phyloP scores from a whole-genome alignment of 2,329 filamentous ascomycete genomes.

The Magnaporthiopsis incrustans region DNA sequence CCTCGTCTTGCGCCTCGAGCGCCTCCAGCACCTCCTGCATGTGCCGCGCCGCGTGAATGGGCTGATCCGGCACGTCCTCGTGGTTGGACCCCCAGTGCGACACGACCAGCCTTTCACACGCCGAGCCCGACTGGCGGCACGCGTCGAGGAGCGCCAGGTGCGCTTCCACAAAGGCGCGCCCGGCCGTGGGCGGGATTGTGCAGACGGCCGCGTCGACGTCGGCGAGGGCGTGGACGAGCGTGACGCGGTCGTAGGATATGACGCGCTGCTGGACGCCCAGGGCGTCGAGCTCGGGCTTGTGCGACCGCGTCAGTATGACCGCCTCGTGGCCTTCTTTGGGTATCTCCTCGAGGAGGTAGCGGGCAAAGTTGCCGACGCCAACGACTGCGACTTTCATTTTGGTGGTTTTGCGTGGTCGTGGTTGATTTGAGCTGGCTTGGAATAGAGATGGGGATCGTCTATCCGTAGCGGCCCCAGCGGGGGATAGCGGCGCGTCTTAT shows the following conservation, averaged over 20 bases:
- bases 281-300: constrained; percentile 7
- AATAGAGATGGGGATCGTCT: too few relatives aligned
- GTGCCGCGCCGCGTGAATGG: neutral
- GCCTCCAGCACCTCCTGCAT: constrained; percentile 2
- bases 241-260: too few relatives aligned
- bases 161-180: too few relatives aligned
- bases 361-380: constrained; percentile 9
- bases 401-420: neutral
- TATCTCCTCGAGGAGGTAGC: constrained; percentile 10
- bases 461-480: too few relatives aligned
- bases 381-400: constrained; percentile 9
- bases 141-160: constrained; percentile 5
- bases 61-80: constrained; percentile 4
- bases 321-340: constrained; percentile 6
- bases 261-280: too few relatives aligned
- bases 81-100: constrained; percentile 8
- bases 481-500: too few relatives aligned
- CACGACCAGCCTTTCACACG: constrained; percentile 7
- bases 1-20: constrained; percentile 7
- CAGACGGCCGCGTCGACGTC: too few relatives aligned
- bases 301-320: constrained; percentile 7
- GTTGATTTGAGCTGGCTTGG: too few relatives aligned
- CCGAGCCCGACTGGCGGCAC: neutral
- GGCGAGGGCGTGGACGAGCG: too few relatives aligned
- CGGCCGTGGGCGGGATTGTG: too few relatives aligned